Evolutionary conservation across 192 early-diverging fungal genomes (phyloP), one percentile per base, ranked within the genome.

Genomic region (Entomortierella chlamydospora): DNA sequence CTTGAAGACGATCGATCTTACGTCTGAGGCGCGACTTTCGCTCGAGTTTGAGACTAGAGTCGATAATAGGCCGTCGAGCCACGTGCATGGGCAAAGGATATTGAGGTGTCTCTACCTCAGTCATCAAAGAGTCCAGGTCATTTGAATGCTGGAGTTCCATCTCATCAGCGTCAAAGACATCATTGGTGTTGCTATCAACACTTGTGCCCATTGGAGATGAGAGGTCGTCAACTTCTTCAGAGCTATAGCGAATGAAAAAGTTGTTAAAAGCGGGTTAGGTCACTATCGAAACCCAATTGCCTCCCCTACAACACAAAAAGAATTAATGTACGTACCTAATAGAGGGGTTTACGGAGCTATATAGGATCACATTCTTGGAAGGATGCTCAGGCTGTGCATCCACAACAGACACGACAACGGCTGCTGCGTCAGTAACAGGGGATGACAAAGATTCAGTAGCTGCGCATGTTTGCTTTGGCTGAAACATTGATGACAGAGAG

Each of bases 131-230:
- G 23, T 65, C 71, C 23, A 55, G 61, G 29, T 65, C 63, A 6
- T 39, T 61, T 28, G 57, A 31, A 3, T 25, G 64, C 8, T 66
- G 57, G 11, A 74, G 64, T 23, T 65, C 64, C 72, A 74, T 74
- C 6, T 67, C 72, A 37, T 74, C 72, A 41, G 56, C 52, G 25
- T 67, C 72, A 66, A 74, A 73, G 49, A 49, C 37, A 26, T 42
- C 63, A 49, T 73, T 57, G 39, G 34, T 56, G 42, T 39, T 58
- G 39, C 56, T 73, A 4, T 73, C 71, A 4, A 58, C 57, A 45
- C 71, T 64, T 3, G 71, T 65, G n/a, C 51, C 62, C 18, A 67
- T 41, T 34, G 65, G 60, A 53, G 60, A 76, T 28, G 49, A 50
- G 15, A 52, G 43, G n/a, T 49, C 49, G 37, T 47, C 70, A 13